These are phyloP conservation scores for Zopfochytrium polystomum DNA, from an alignment of 371 early-diverging fungal genomes.

Conservation along the genomic window DNA sequence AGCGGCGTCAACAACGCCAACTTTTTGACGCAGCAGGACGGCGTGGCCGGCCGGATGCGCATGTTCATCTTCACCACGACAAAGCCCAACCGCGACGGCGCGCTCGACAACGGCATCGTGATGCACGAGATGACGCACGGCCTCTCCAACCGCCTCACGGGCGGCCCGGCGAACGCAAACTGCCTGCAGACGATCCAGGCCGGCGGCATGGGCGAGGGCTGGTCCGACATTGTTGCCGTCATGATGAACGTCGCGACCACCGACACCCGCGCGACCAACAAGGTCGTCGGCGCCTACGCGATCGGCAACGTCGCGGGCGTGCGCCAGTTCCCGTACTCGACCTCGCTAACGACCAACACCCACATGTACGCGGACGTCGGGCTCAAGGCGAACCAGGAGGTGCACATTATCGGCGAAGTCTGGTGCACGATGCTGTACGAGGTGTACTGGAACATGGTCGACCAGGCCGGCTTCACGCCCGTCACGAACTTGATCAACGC, in stretches of 20 bases:
- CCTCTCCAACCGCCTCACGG: conserved; percentile 42
- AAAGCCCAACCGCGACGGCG: conserved; percentile 38
- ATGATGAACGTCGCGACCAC: too few species aligned
- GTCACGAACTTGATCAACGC: neutral
- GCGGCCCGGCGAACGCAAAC: conserved; percentile 35
- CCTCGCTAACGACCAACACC: conserved; percentile 29
- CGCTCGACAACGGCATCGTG: conserved; percentile 44
- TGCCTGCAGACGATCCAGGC: conserved; percentile 35
- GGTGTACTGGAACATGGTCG: too few species aligned
- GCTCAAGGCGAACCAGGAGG: conserved; percentile 33
- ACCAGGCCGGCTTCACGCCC: conserved; percentile 53
- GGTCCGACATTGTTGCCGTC: too few species aligned
- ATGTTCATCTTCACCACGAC: conserved; percentile 32
- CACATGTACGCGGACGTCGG: conserved; percentile 28
- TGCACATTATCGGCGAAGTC: too few species aligned
- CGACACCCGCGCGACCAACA: conserved; percentile 36
- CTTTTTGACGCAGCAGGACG: too few species aligned
- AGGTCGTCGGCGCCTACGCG: too few species aligned
- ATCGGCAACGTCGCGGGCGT: conserved; percentile 41
- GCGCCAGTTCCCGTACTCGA: conserved; percentile 40
- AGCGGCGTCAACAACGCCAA: too few species aligned
- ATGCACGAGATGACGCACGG: conserved; percentile 55
- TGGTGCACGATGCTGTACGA: too few species aligned
- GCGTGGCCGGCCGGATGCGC: conserved; percentile 34
- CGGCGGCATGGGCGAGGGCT: too few species aligned